Percentiles rank a stretch among this genome's conserved stretches.
phyloP scores from a whole-genome alignment of 768 basidiomycete genomes.

The Atractiella rhizophila region DNA sequence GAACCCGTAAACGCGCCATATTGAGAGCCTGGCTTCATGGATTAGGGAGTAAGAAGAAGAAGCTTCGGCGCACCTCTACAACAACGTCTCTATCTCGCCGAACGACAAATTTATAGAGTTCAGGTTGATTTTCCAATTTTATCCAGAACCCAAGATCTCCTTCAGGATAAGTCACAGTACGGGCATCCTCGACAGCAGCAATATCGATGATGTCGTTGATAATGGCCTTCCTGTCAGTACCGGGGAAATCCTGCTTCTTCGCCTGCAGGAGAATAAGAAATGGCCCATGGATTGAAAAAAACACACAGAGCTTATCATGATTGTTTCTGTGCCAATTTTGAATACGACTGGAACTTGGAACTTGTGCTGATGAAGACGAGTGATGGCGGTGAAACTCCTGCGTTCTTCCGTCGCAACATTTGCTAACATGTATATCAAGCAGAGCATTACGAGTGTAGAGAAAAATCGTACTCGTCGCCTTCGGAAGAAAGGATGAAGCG shows the following conservation, averaged over 20 bases:
- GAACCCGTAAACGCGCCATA: not conserved
- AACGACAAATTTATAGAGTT: conserved; percentile 50
- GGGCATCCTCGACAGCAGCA: conserved; percentile 60
- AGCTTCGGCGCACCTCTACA: too few relatives aligned
- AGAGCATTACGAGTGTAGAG: conserved; percentile 34
- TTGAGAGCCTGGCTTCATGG: not conserved
- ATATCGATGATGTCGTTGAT: conserved; percentile 59
- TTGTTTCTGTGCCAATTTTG: conserved; percentile 40
- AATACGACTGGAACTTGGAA: conserved; percentile 47
- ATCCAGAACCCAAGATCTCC: conserved; percentile 15
- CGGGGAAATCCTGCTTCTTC: conserved; percentile 41
- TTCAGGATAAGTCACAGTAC: conserved; percentile 38
- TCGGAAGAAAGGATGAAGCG: conserved; percentile 25
- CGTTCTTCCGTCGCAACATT: conserved; percentile 36
- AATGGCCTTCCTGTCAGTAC: conserved; percentile 41
- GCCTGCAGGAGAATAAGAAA: conserved; percentile 28
- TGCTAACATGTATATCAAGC: conserved; percentile 23
- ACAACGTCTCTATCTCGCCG: conserved; percentile 36
- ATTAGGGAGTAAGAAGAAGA: not conserved
- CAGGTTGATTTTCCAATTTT: conserved; percentile 30
- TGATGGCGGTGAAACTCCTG: conserved; percentile 35
- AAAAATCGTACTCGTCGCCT: conserved; percentile 28
- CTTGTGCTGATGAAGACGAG: conserved; percentile 38
- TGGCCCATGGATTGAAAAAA: not conserved
- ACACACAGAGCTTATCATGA: conserved; percentile 50